A percentile compares a stretch with the other conserved stretches of the same genome.
These are phyloP conservation scores for Sporothrix brunneoviolacea DNA, from an alignment of 2,329 filamentous ascomycete species.

Conservation along the genomic window DNA sequence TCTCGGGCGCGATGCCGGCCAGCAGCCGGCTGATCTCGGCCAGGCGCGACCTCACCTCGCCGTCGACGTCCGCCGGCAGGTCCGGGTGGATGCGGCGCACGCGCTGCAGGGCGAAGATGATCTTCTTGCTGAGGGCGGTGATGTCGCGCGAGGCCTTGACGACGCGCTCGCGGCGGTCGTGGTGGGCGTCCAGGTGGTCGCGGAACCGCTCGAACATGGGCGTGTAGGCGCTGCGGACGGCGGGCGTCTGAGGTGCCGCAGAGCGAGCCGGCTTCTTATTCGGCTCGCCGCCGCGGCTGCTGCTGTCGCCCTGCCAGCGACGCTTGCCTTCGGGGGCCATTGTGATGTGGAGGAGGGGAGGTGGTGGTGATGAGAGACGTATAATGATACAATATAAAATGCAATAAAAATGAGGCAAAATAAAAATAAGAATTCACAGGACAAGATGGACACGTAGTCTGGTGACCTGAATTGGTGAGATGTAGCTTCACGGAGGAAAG, in stretches of 20 bases:
- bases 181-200: conserved; percentile 84
- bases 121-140: conserved; percentile 93
- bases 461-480: no score
- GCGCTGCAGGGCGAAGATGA: conserved; percentile 81
- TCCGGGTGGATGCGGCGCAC: conserved; percentile 56
- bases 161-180: conserved; percentile 83
- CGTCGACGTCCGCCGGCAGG: conserved; percentile 61
- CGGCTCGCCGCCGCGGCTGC: neutral
- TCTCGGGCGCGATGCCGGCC: conserved; percentile 59
- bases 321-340: conserved; percentile 36
- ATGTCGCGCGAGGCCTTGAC: conserved; percentile 90
- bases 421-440: no score
- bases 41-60: conserved; percentile 64
- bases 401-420: no score
- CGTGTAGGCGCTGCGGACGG: conserved; percentile 45
- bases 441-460: no score
- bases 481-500: no score
- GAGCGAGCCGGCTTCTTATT: conserved; percentile 26
- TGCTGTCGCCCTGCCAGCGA: conserved; percentile 44
- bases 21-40: conserved; percentile 66
- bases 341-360: neutral
- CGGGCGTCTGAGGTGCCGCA: conserved; percentile 18
- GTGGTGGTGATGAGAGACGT: neutral
- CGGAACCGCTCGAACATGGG: conserved; percentile 83
- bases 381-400: no score